These are phyloP conservation scores for Ustilago curta DNA, from an alignment of 1,284 basidiomycete species.

Conservation along the genomic window DNA sequence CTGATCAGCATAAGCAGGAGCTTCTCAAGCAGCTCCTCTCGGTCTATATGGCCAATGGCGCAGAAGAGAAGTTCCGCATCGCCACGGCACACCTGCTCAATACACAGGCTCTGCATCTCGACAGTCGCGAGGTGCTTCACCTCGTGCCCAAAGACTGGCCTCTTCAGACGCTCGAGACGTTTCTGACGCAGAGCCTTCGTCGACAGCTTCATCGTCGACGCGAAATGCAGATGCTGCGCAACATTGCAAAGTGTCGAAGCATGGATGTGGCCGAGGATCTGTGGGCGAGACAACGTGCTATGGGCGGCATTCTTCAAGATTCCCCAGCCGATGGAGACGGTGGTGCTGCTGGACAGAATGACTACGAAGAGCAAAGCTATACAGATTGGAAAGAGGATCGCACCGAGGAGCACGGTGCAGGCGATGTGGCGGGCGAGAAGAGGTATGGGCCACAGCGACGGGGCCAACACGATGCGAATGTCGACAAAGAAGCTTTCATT, in stretches of 20 bases:
- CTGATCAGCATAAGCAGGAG: constrained; percentile 31
- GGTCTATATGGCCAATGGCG: constrained; percentile 50
- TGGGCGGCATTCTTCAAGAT: constrained; percentile 56
- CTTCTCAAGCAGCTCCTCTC: constrained; percentile 46
- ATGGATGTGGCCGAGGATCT: constrained; percentile 51
- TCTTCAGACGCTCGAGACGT: constrained; percentile 54
- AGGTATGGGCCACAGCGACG: background rate
- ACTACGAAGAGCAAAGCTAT: constrained; percentile 14
- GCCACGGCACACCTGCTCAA: constrained; percentile 60
- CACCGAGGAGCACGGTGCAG: background rate
- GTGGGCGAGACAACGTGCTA: constrained; percentile 52
- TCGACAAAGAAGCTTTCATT: constrained; percentile 19
- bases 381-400: constrained; percentile 19
- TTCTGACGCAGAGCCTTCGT: constrained; percentile 54
- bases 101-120: constrained; percentile 55
- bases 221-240: constrained; percentile 50
- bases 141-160: constrained; percentile 59
- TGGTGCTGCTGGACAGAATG: constrained; percentile 7
- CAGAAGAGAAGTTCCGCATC: constrained; percentile 47
- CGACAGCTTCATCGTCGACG: constrained; percentile 46
- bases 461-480: background rate
- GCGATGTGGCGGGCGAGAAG: constrained; percentile 8
- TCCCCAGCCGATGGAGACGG: constrained; percentile 22
- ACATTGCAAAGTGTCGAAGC: constrained; percentile 51
- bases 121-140: constrained; percentile 50